Evolutionary conservation across 371 early-diverging fungal genomes (phyloP).

Genomic region (Umbelopsis sp.): DNA sequence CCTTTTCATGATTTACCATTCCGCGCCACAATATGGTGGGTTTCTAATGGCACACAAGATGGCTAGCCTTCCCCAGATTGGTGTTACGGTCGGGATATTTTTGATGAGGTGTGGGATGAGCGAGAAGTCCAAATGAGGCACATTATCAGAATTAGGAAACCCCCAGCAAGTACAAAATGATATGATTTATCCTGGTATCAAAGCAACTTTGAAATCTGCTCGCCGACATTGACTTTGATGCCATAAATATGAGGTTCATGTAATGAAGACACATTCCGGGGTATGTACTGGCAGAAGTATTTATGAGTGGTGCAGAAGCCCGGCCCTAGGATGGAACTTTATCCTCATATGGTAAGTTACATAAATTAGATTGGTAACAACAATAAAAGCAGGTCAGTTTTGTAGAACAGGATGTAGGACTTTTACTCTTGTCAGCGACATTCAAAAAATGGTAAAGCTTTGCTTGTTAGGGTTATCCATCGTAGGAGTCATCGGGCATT

Average conservation of each 20-base stretch:
- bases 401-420: not conserved
- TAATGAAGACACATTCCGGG: not conserved
- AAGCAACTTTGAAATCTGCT: not conserved
- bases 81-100: too few relatives aligned
- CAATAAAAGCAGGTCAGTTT: not conserved
- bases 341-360: conserved; percentile 3
- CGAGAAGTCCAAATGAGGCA: not conserved
- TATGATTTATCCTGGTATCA: not conserved
- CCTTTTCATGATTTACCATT: too few relatives aligned
- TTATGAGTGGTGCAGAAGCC: not conserved
- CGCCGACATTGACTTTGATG: not conserved
- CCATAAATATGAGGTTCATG: not conserved
- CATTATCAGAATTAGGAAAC: not conserved
- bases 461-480: not conserved
- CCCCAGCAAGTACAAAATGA: not conserved
- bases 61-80: too few relatives aligned
- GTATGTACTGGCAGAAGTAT: not conserved
- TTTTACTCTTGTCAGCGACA: not conserved
- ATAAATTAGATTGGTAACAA: not conserved
- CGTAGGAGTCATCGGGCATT: not conserved
- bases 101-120: not conserved
- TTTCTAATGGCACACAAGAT: too few relatives aligned
- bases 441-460: not conserved
- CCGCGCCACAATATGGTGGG: too few relatives aligned
- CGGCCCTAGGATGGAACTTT: conserved; percentile 6